A percentile compares a stretch with the other conserved stretches of the same genome.
Conservation (phyloP, 345 rosid species). For the Citrus sp. region DNA sequence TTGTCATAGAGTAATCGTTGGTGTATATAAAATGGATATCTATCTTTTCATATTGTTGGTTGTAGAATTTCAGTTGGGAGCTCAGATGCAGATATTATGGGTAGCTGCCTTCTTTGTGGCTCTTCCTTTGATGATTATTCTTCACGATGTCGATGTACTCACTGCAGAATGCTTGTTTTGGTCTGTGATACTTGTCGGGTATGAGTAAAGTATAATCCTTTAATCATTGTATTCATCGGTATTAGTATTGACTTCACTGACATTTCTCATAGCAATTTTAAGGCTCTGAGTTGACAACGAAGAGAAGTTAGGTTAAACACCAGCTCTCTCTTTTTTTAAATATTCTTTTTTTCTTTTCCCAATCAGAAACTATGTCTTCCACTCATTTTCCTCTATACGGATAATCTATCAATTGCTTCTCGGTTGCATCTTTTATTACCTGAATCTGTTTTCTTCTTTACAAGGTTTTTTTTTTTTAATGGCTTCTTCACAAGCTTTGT, state of each 20-base stretch:
- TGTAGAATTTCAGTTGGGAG: constrained; percentile 90
- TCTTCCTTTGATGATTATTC: constrained; percentile 77
- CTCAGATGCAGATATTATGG: constrained; percentile 49
- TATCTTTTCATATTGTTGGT: constrained; percentile 16
- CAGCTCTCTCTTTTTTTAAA: neutral
- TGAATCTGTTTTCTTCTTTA: constrained; percentile 1
- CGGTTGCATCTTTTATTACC: neutral
- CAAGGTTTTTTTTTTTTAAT: neutral
- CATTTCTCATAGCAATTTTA: neutral
- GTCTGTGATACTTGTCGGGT: constrained; percentile 82
- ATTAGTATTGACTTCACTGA: neutral
- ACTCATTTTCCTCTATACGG: neutral
- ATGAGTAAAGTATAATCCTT: neutral
- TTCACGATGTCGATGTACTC: constrained; percentile 70
- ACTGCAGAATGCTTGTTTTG: constrained; percentile 90
- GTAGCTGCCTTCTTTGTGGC: constrained; percentile 74
- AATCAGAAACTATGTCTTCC: neutral
- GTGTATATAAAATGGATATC: neutral
- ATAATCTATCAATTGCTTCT: neutral
- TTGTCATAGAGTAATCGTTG: neutral
- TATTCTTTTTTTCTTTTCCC: neutral
- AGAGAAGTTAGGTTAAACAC: neutral
- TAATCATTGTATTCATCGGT: neutral
- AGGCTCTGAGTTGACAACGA: neutral
- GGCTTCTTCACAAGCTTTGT: constrained; percentile 19